A percentile compares a stretch with the other conserved stretches of the same genome.
Conservation (phyloP, 805 yeast species). For the Kodamaea jinghongensis region DNA sequence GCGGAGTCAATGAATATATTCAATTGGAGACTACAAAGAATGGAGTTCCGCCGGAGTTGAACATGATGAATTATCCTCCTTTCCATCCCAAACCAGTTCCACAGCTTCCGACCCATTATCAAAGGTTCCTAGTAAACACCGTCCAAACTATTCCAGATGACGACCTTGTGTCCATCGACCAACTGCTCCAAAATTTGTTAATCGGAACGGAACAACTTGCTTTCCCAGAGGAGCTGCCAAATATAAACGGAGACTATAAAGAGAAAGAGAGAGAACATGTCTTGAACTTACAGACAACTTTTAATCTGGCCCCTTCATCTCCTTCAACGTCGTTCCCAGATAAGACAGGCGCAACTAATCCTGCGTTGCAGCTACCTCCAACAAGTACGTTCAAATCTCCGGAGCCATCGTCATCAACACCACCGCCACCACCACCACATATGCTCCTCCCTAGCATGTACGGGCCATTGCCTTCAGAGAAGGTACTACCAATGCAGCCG, state of each 20-base stretch:
- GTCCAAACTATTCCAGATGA: conserved; percentile 2
- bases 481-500: background rate
- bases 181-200: conserved; percentile 14
- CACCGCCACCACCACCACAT: conserved; percentile 2
- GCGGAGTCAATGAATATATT: conserved; percentile 9
- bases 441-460: too few relatives aligned
- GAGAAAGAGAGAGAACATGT: too few relatives aligned
- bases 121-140: background rate
- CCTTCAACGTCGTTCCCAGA: too few relatives aligned
- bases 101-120: conserved; percentile 9
- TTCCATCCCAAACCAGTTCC: conserved; percentile 22
- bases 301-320: too few relatives aligned
- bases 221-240: conserved; percentile 12
- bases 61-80: conserved; percentile 26
- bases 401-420: too few relatives aligned
- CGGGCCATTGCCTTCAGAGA: background rate
- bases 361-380: conserved; percentile 2
- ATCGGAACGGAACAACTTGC: conserved; percentile 17
- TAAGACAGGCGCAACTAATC: too few relatives aligned
- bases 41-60: conserved; percentile 20
- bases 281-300: too few relatives aligned
- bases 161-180: conserved; percentile 12
- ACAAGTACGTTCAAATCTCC: background rate
- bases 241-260: too few relatives aligned
- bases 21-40: conserved; percentile 12